phyloP scores from a whole-genome alignment of 306 rosid genomes.

The Comarum palustre region DNA sequence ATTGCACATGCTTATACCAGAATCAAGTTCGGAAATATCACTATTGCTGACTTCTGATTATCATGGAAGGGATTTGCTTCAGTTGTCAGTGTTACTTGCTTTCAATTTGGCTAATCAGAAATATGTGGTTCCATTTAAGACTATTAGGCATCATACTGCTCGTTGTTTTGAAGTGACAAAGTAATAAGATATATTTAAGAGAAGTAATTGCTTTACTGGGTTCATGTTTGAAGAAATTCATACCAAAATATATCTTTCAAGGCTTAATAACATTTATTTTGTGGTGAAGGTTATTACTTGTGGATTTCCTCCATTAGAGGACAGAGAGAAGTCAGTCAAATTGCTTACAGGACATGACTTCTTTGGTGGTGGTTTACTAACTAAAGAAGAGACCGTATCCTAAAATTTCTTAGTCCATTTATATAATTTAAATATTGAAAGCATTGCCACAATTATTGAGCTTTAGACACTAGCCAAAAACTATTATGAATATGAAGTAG shows the following conservation, averaged over 20 bases:
- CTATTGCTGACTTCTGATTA: not conserved
- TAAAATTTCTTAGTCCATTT: not conserved
- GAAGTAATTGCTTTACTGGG: not conserved
- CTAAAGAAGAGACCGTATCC: slow-evolving; percentile 85
- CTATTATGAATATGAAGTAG: slow-evolving; percentile 8
- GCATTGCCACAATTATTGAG: not conserved
- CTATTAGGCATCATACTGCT: not conserved
- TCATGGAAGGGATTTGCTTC: not conserved
- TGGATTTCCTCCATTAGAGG: slow-evolving; percentile 92
- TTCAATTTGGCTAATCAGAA: not conserved
- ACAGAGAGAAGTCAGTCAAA: slow-evolving; percentile 69
- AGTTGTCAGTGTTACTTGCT: not conserved
- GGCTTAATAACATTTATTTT: slow-evolving; percentile 21
- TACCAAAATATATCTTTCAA: not conserved
- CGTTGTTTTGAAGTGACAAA: not conserved
- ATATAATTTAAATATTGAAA: not conserved
- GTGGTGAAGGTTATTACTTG: slow-evolving; percentile 69
- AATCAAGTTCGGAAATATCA: not conserved
- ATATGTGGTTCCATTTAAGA: not conserved
- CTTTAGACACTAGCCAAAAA: not conserved
- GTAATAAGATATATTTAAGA: not conserved
- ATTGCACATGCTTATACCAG: not conserved
- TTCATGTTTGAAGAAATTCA: slow-evolving; percentile 9
- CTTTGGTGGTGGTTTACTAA: slow-evolving; percentile 60
- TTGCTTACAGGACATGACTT: slow-evolving; percentile 66